phyloP scores from a whole-genome alignment of 495 filamentous ascomycete genomes.

The Lichenothelia convexa region DNA sequence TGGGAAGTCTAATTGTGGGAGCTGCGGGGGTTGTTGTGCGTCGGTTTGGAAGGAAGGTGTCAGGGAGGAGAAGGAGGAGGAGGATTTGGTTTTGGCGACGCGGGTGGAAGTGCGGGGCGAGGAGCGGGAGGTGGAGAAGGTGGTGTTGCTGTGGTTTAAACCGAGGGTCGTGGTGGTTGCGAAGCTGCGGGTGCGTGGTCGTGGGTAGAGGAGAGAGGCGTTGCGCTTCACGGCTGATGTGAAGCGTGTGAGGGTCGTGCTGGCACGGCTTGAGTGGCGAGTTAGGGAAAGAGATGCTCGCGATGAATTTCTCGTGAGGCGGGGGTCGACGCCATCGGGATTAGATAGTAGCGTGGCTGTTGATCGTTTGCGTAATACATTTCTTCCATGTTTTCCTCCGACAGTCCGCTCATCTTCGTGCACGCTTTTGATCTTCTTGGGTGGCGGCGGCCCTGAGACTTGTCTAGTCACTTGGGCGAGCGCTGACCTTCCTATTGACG shows the following conservation, averaged over 20 bases:
- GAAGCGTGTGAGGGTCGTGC: not conserved
- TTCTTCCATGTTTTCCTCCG: too few species aligned
- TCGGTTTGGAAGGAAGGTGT: too few species aligned
- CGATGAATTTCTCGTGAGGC: too few species aligned
- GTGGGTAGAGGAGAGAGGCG: not conserved
- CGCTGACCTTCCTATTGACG: not conserved
- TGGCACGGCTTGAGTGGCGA: not conserved
- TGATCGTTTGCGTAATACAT: too few species aligned
- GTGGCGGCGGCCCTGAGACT: too few species aligned
- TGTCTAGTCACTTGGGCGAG: too few species aligned
- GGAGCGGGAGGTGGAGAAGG: not conserved
- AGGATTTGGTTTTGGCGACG: not conserved
- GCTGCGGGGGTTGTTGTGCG: not conserved
- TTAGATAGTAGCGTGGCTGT: not conserved
- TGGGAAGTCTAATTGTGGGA: not conserved
- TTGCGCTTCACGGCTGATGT: not conserved
- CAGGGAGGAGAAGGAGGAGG: not conserved
- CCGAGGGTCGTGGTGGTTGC: not conserved
- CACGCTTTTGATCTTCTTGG: too few species aligned
- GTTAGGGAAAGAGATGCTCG: not conserved
- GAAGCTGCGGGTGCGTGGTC: not conserved
- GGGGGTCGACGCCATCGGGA: not conserved
- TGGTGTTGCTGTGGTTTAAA: not conserved
- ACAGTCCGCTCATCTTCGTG: too few species aligned
- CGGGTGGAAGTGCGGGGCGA: not conserved